Evolutionary conservation across 108 stramenopile species (phyloP).

Genomic region (Fistulifera pelliculosa): DNA sequence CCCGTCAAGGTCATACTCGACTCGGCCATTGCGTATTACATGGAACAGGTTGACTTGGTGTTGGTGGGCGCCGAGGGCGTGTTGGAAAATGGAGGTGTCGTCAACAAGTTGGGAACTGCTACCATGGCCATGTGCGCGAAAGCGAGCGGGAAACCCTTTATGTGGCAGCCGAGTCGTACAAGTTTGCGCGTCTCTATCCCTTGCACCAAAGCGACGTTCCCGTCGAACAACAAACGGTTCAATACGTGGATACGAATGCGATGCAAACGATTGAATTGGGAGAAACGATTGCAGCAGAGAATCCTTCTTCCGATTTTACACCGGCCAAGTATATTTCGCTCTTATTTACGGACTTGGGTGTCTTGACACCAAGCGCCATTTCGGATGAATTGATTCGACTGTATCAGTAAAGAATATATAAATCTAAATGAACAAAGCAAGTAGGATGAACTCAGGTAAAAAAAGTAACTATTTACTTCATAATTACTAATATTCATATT

Average conservation of each 20-base stretch:
- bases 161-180: constrained; percentile 96
- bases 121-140: constrained; percentile 79
- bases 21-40: constrained; percentile 89
- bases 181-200: constrained; percentile 95
- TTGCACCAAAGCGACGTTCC: constrained; percentile 88
- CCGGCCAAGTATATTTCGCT: constrained; percentile 94
- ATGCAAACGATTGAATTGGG: neutral
- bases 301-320: constrained; percentile 88
- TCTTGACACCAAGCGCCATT: constrained; percentile 94
- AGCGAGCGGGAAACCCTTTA: constrained; percentile 91
- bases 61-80: constrained; percentile 96
- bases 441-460: too few relatives aligned
- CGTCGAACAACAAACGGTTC: constrained; percentile 20
- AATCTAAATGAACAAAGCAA: too few relatives aligned
- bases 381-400: constrained; percentile 94
- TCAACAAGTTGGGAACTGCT: constrained; percentile 92
- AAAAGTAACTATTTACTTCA: too few relatives aligned
- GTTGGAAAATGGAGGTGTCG: constrained; percentile 93
- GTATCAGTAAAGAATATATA: constrained; percentile 61
- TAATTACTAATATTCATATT: neutral
- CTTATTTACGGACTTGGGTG: constrained; percentile 96
- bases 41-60: constrained; percentile 91
- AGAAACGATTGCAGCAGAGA: constrained; percentile 9
- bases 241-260: constrained; percentile 48
- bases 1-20: constrained; percentile 88